These are phyloP conservation scores for Blumeria hordei DNA, from an alignment of 2,329 filamentous ascomycete species.

Conservation along the genomic window DNA sequence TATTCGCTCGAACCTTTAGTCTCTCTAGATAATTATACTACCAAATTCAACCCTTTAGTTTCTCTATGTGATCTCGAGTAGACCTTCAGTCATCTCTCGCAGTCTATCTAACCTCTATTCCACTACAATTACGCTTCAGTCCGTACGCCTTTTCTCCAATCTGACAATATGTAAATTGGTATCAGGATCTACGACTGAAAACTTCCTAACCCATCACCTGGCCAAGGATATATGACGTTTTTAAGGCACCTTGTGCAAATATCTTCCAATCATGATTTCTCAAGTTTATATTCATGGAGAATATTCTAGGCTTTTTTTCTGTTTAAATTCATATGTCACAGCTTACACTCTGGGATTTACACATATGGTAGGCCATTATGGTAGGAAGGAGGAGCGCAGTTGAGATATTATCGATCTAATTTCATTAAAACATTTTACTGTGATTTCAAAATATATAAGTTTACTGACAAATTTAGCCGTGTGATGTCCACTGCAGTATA, in stretches of 20 bases:
- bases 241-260: constrained; percentile 42
- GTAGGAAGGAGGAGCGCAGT: constrained; percentile 60
- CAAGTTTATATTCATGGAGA: constrained; percentile 56
- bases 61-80: no score
- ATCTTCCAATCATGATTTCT: constrained; percentile 66
- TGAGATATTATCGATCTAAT: constrained; percentile 93
- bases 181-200: constrained; percentile 78
- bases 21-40: no score
- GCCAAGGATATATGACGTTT: constrained; percentile 48
- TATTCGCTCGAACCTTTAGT: no score
- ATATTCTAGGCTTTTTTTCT: constrained; percentile 92
- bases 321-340: constrained; percentile 63
- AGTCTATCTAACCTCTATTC: no score
- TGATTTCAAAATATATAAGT: constrained; percentile 65
- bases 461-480: constrained; percentile 88
- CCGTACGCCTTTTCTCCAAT: no score
- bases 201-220: constrained; percentile 40
- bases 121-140: no score
- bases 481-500: constrained; percentile 82
- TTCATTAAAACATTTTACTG: constrained; percentile 60
- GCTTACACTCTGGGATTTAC: constrained; percentile 67
- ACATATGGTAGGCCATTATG: constrained; percentile 71
- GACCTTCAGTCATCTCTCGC: no score
- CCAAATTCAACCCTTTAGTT: no score
- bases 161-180: constrained; percentile 98